A percentile compares a stretch with the other conserved stretches of the same genome.
phyloP scores from a whole-genome alignment of 2,329 filamentous ascomycete species.

The Epichloe sp. region DNA sequence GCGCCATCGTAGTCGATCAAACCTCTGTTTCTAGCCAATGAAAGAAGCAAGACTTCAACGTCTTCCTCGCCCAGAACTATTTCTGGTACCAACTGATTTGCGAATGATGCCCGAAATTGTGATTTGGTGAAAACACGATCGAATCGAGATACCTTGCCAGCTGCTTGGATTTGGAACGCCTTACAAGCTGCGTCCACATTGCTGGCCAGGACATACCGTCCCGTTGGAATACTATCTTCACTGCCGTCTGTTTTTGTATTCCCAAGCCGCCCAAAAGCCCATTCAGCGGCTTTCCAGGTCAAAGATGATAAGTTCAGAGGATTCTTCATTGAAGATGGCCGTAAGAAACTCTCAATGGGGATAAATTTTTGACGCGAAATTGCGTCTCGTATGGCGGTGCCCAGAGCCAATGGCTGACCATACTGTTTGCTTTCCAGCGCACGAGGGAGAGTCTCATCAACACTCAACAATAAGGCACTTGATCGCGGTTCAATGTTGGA shows the following conservation, averaged over 20 bases:
- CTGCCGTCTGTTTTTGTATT: conserved; percentile 34
- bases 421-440: conserved; percentile 64
- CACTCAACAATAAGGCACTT: conserved; percentile 37
- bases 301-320: conserved; percentile 53
- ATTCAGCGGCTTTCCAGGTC: conserved; percentile 58
- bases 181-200: conserved; percentile 49
- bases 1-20: conserved; percentile 46
- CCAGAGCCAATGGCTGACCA: conserved; percentile 69
- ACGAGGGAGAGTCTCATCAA: conserved; percentile 51
- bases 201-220: conserved; percentile 51
- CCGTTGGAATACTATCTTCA: conserved; percentile 44
- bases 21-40: conserved; percentile 54
- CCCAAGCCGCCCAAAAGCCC: conserved; percentile 61
- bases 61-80: conserved; percentile 47
- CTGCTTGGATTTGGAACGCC: conserved; percentile 34
- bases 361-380: conserved; percentile 57
- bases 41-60: conserved; percentile 55
- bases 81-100: conserved; percentile 34
- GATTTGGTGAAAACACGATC: conserved; percentile 55
- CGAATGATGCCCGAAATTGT: conserved; percentile 49
- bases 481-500: conserved; percentile 26
- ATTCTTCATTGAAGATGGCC: conserved; percentile 57
- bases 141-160: conserved; percentile 35
- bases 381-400: conserved; percentile 64
- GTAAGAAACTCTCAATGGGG: conserved; percentile 54